Base-by-base conservation (phyloP, 1,139 yeast genomes). In the Hemisphaericaspora subhashii region DNA sequence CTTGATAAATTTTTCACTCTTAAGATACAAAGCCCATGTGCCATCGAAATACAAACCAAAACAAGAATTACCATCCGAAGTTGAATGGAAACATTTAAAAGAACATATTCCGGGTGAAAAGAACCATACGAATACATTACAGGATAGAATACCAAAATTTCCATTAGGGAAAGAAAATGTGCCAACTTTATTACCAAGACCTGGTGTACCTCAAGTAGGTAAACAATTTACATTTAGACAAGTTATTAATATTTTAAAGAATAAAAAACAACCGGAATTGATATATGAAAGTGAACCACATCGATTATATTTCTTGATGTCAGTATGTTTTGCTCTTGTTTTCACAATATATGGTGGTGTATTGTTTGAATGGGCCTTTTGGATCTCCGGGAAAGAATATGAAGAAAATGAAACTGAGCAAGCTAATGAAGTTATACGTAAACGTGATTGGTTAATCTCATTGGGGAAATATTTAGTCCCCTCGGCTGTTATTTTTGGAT, bases 221-320 rank as follows among this genome's bases (percentile, higher is more conserved):
- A 70, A 72, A 36, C 54, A 64, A 31, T 63, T 77, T 52, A 69
- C 82, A 5, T 78, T 86, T 51, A 67, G 79, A 16, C 84, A 83
- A 54, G 81, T 86, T 60, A 67, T 84, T 49, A 74, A 74, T 43
- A 73, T 78, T n/a, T 64, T 87, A 43, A 68, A 76, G 44, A 64
- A 67, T 35, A 79, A 81, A 49, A 64, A 62, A 7, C 72, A 74
- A 37, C 94, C 94, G 1, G 95, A 86, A 56, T 68, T 87, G 42
- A 72, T 87, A 36, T 87, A 87, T 60, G 90, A 85, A 66, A 81
- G 89, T 23, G 95, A 87, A 60, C 86, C 94, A 0, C 95, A 87
- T 55, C 68, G 86, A 42, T 67, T 86, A 21, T 87, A 86, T 57
- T 86, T 86, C 56, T 64, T 85, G 17, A 75, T 81, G 27, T 79